A percentile compares a stretch with the other conserved stretches of the same genome.
These are phyloP conservation scores for Fabrea salina DNA, from an alignment of 169 alveolate genomes.

Conservation along the genomic window DNA sequence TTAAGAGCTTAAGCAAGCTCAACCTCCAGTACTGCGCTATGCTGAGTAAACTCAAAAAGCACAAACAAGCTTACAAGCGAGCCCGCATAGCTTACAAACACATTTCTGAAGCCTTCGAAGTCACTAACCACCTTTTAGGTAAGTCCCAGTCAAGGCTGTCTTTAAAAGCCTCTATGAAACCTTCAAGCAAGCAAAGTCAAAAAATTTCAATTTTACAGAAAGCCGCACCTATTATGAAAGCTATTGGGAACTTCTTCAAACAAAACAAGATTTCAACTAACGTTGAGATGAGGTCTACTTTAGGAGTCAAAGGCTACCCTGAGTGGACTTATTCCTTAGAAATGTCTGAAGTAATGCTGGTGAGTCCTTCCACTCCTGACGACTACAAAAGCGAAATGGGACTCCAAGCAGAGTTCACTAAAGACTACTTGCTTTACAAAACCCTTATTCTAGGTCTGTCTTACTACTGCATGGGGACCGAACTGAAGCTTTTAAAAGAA, in stretches of 20 bases:
- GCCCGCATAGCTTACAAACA: slow-evolving; percentile 31
- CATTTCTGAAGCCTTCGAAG: not conserved
- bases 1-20: not conserved
- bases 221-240: not conserved
- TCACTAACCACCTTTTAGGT: too few species aligned
- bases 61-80: slow-evolving; percentile 21
- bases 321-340: not conserved
- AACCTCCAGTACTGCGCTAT: slow-evolving; percentile 30
- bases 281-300: slow-evolving; percentile 10
- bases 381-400: slow-evolving; percentile 7
- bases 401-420: slow-evolving; percentile 23
- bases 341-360: not conserved
- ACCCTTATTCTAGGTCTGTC: not conserved
- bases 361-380: not conserved
- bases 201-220: not conserved
- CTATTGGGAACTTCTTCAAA: not conserved
- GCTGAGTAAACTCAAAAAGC: slow-evolving; percentile 29
- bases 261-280: not conserved
- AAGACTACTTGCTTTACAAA: slow-evolving; percentile 15
- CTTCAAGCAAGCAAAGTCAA: not conserved
- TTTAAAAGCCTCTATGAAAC: too few species aligned
- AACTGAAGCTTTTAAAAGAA: not conserved
- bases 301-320: slow-evolving; percentile 16
- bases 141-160: too few species aligned
- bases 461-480: not conserved